These are phyloP conservation scores for Aspergillus calidoustus DNA, from an alignment of 2,329 filamentous ascomycete species.

Conservation along the genomic window DNA sequence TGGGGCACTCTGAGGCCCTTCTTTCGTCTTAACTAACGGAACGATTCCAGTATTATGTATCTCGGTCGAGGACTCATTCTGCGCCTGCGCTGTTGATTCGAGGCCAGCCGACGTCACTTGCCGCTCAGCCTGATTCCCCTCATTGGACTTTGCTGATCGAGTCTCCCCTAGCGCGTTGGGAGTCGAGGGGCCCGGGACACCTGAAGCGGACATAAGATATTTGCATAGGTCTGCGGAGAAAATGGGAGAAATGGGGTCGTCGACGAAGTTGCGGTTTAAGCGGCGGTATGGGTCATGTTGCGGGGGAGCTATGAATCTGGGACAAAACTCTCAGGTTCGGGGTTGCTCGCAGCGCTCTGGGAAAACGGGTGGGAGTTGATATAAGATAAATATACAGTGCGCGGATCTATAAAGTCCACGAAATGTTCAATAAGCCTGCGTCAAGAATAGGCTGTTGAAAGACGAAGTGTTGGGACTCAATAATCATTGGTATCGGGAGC, in stretches of 20 bases:
- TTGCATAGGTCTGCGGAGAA: conserved; percentile 40
- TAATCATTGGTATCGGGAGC: conserved; percentile 44
- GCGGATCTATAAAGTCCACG: neutral
- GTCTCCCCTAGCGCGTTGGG: conserved; percentile 31
- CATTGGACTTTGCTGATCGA: conserved; percentile 24
- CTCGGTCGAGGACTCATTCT: conserved; percentile 25
- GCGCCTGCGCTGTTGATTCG: conserved; percentile 22
- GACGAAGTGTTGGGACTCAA: conserved; percentile 11
- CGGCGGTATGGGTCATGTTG: conserved; percentile 33
- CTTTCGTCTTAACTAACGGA: conserved; percentile 22
- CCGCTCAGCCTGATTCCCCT: conserved; percentile 27
- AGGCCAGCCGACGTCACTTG: conserved; percentile 28
- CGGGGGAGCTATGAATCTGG: conserved; percentile 14
- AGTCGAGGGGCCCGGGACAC: conserved; percentile 29
- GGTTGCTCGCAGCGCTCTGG: neutral
- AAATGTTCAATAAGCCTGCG: neutral
- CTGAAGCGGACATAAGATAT: conserved; percentile 49
- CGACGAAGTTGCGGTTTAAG: conserved; percentile 24
- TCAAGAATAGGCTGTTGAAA: conserved; percentile 1
- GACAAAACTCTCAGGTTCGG: conserved; percentile 7
- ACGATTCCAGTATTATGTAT: conserved; percentile 16
- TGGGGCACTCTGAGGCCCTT: conserved; percentile 13
- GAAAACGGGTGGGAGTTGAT: neutral
- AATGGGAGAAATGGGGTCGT: conserved; percentile 13
- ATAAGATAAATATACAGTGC: neutral